Percentiles rank a stretch among this genome's conserved stretches.
Conservation (phyloP, 2,329 filamentous ascomycete species). For the Neophaeococcomyces aloes region DNA sequence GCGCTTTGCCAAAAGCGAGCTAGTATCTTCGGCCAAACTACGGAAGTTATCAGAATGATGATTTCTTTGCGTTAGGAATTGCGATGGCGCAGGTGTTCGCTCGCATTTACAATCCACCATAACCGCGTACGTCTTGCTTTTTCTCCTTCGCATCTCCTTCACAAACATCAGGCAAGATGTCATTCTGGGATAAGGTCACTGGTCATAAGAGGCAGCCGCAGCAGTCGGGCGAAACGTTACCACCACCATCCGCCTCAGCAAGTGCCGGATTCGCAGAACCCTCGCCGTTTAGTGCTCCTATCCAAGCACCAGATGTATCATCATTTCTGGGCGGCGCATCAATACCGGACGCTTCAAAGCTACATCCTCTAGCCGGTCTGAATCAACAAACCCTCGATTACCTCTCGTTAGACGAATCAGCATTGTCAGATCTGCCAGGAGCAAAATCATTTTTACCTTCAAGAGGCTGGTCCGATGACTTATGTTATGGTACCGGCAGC, state of each 20-base stretch:
- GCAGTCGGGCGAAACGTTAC: conserved; percentile 30
- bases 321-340: conserved; percentile 69
- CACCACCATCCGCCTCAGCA: conserved; percentile 31
- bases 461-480: conserved; percentile 92
- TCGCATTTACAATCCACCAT: background rate
- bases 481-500: conserved; percentile 93
- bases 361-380: conserved; percentile 88
- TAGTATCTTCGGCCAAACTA: too few relatives aligned
- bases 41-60: too few relatives aligned
- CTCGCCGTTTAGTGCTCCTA: conserved; percentile 54
- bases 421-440: conserved; percentile 75
- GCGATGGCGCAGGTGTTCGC: background rate
- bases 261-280: conserved; percentile 37
- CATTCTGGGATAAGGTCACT: conserved; percentile 51
- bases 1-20: too few relatives aligned
- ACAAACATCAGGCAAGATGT: conserved; percentile 32
- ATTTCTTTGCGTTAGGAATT: background rate
- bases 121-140: background rate
- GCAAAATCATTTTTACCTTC: conserved; percentile 81
- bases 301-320: conserved; percentile 66
- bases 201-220: conserved; percentile 43
- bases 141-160: conserved; percentile 4
- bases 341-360: conserved; percentile 73
- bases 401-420: conserved; percentile 82
- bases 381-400: conserved; percentile 93